Conservation (phyloP, 495 filamentous ascomycete species). For the Tetracladium setigerum region DNA sequence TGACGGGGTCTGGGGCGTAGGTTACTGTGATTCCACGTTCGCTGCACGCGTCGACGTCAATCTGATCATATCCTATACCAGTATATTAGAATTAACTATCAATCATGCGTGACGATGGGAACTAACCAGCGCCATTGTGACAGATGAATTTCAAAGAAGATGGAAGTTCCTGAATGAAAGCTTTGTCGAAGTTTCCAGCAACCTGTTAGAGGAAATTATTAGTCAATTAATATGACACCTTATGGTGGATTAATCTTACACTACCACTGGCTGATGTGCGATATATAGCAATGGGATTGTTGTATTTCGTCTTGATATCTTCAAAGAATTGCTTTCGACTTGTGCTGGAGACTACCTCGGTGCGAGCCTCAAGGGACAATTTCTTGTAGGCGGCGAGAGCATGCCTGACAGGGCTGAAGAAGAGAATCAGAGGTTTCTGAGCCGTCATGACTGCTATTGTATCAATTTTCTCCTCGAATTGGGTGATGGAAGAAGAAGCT, state of each 20-base stretch:
- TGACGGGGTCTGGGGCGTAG: slow-evolving; percentile 64
- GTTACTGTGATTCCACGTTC: slow-evolving; percentile 58
- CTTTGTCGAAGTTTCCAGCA: slow-evolving; percentile 63
- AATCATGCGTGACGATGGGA: not conserved
- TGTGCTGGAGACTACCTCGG: not conserved
- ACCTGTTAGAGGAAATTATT: too few species aligned
- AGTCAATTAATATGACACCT: too few species aligned
- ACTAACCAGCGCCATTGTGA: slow-evolving; percentile 51
- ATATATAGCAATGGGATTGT: not conserved
- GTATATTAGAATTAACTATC: not conserved
- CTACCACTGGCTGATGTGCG: too few species aligned
- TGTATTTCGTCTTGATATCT: not conserved
- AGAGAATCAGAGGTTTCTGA: not conserved
- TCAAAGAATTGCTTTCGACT: not conserved
- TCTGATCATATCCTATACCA: slow-evolving; percentile 66
- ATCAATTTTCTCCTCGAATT: too few species aligned
- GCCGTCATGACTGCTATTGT: too few species aligned
- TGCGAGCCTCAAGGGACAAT: not conserved
- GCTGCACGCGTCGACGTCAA: slow-evolving; percentile 61
- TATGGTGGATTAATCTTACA: too few species aligned
- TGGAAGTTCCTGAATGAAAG: slow-evolving; percentile 55
- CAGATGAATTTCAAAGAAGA: slow-evolving; percentile 63
- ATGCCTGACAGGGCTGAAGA: not conserved
- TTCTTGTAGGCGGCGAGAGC: not conserved
- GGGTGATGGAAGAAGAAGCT: too few species aligned